phyloP scores from a whole-genome alignment of 2,329 filamentous ascomycete genomes.

The Claviceps sp. region DNA sequence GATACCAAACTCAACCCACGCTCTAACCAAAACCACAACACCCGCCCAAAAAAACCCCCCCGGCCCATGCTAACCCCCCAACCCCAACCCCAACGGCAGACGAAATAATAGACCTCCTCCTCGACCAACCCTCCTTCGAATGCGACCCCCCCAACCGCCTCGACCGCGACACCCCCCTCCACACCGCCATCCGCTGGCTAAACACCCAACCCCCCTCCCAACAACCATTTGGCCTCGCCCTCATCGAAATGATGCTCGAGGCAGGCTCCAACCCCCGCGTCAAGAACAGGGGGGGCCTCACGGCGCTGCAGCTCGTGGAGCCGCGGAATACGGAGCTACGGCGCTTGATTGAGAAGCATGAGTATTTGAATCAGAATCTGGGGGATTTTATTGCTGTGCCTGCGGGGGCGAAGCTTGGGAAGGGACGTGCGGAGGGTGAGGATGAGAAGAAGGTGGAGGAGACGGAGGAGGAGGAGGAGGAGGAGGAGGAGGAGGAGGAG shows the following conservation, averaged over 20 bases:
- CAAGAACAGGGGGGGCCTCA: constrained; percentile 61
- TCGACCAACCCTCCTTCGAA: constrained; percentile 74
- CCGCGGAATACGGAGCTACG: constrained; percentile 50
- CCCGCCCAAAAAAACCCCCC: not conserved
- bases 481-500: constrained; percentile 6
- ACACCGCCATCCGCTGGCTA: constrained; percentile 65
- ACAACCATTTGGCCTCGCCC: constrained; percentile 48
- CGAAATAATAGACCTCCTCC: constrained; percentile 67
- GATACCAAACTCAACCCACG: too few relatives aligned
- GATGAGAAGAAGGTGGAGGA: not conserved
- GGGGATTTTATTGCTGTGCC: constrained; percentile 40
- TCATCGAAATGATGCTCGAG: constrained; percentile 72
- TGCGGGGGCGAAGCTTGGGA: not conserved
- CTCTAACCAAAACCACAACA: too few relatives aligned
- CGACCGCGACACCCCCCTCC: constrained; percentile 67
- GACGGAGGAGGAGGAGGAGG: constrained; percentile 15
- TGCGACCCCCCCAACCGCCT: constrained; percentile 63
- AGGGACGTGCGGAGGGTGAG: too few relatives aligned
- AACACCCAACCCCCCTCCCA: constrained; percentile 53
- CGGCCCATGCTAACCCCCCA: not conserved
- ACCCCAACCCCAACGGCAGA: constrained; percentile 29
- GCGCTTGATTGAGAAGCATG: constrained; percentile 53
- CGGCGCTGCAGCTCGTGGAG: constrained; percentile 59
- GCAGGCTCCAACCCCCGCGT: constrained; percentile 49
- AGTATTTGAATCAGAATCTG: constrained; percentile 47